Base-by-base conservation (phyloP, 2,329 filamentous ascomycete species). In the Fusarium sp. region DNA sequence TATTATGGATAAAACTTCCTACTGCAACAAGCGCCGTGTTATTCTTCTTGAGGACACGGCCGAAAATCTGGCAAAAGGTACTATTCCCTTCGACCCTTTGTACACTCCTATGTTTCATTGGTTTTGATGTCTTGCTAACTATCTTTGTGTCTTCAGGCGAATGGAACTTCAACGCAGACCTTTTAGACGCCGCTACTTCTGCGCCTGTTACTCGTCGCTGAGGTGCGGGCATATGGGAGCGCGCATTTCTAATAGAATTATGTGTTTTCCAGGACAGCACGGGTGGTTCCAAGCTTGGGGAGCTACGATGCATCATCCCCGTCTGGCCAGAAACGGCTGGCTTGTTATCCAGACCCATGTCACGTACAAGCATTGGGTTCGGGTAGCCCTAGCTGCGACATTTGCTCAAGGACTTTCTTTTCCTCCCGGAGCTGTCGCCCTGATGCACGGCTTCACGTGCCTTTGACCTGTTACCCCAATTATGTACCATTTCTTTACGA, bases 1-100 rank as follows among this genome's bases (percentile, higher is more conserved):
- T 72, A 99, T 99, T 77, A 93, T 99, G 90, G 95, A 99, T 81
- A 98, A 98, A 87, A 99, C 95, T 6, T 89, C 94, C 0, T 99
- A 99, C 80, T 99, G 97, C 83, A 97, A 93, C 80, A 95, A 96
- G 81, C 88, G 96, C 57, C 88, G 96, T 46, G 87, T 98, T 25
- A 98, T 98, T 70, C 80, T 99, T 12, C 85, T 99, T 22, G 93
- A 94, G 59, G 94, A 98, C 75, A 98, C 96, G 4, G 96, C 96
- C 1, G 92, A 97, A 72, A 97, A 97, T 75, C 84, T 99, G 55
- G 94, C 92, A 74, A 90, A 93, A 78, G 92, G 95, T 96, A 86
- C 25, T 40, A 69, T 61, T 20, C 5, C 34, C 18, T 16, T 30
- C 14, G 5, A 34, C n/a, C 45, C 20, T 6, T 16, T 18, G 40